Percentiles rank a stretch among this genome's conserved stretches.
Evolutionary conservation across 257 asterid species (phyloP).

Genomic region (Salvia hispanica): DNA sequence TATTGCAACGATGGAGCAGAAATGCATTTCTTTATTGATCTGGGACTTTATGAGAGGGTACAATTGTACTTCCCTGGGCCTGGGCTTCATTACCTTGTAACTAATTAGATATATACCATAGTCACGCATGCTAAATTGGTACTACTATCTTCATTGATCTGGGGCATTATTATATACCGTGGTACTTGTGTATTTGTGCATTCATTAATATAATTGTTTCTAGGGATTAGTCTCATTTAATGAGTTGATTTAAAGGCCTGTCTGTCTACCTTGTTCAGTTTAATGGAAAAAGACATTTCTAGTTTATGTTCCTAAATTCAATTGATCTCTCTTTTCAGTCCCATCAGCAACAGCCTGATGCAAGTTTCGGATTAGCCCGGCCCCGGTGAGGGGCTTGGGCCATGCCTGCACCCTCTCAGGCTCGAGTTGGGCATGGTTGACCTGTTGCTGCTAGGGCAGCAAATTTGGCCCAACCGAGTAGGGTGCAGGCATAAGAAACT

Average conservation of each 20-base stretch:
- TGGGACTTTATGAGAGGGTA: neutral
- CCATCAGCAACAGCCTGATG: conserved; percentile 73
- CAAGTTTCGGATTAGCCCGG: conserved; percentile 95
- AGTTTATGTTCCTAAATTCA: neutral
- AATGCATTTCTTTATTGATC: neutral
- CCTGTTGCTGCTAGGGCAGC: conserved; percentile 57
- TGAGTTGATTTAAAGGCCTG: conserved; percentile 4
- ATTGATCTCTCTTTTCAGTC: conserved; percentile 45
- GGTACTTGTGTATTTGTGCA: neutral
- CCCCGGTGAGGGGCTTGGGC: conserved; percentile 99
- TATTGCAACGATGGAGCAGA: neutral
- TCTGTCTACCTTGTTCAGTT: neutral
- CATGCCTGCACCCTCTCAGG: conserved; percentile 84
- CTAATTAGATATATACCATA: neutral
- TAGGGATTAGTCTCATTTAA: neutral
- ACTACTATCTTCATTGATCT: neutral
- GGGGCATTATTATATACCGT: neutral
- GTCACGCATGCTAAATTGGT: neutral
- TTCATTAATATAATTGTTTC: neutral
- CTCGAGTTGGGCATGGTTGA: conserved; percentile 37
- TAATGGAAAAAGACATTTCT: neutral
- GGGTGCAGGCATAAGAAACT: conserved; percentile 93
- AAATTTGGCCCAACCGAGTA: conserved; percentile 45
- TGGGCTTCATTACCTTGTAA: neutral
- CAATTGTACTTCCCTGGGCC: neutral